Conservation (phyloP, 768 basidiomycete genomes). For the Collybiopsis luxurians region DNA sequence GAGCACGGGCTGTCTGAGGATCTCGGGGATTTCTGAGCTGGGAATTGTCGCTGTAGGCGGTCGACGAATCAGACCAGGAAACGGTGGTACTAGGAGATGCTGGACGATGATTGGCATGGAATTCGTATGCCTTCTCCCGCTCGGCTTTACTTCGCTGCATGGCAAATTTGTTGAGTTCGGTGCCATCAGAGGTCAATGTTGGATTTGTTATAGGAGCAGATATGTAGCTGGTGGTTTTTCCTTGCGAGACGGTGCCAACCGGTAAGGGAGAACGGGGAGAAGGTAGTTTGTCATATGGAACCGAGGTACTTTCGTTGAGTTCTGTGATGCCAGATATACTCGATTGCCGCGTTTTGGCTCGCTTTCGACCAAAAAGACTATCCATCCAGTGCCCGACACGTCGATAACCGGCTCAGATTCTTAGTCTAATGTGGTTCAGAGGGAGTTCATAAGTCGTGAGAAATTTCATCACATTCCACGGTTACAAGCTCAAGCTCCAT, state of each 20-base stretch:
- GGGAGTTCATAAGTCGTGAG: neutral
- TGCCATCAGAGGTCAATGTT: slow-evolving; percentile 66
- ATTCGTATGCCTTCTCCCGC: slow-evolving; percentile 50
- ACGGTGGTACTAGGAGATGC: slow-evolving; percentile 47
- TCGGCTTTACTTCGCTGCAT: slow-evolving; percentile 50
- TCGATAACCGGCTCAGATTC: neutral
- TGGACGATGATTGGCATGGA: slow-evolving; percentile 34
- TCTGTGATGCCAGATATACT: slow-evolving; percentile 56
- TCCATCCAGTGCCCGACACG: slow-evolving; percentile 44
- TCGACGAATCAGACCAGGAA: slow-evolving; percentile 50
- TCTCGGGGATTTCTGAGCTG: slow-evolving; percentile 28
- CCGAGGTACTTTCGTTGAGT: slow-evolving; percentile 54
- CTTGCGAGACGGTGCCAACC: slow-evolving; percentile 51
- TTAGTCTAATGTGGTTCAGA: neutral
- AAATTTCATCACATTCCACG: neutral
- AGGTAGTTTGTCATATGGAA: slow-evolving; percentile 73
- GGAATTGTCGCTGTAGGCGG: slow-evolving; percentile 51
- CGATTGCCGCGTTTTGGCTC: slow-evolving; percentile 55
- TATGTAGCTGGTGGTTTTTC: slow-evolving; percentile 49
- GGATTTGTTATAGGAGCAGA: slow-evolving; percentile 87
- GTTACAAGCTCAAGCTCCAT: neutral
- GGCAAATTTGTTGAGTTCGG: slow-evolving; percentile 65
- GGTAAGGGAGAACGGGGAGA: slow-evolving; percentile 58
- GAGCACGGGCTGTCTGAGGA: slow-evolving; percentile 38
- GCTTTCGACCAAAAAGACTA: slow-evolving; percentile 64